Evolutionary conservation across 176 grass and related monocot species (phyloP).

Genomic region (Alloteropsis semialata): DNA sequence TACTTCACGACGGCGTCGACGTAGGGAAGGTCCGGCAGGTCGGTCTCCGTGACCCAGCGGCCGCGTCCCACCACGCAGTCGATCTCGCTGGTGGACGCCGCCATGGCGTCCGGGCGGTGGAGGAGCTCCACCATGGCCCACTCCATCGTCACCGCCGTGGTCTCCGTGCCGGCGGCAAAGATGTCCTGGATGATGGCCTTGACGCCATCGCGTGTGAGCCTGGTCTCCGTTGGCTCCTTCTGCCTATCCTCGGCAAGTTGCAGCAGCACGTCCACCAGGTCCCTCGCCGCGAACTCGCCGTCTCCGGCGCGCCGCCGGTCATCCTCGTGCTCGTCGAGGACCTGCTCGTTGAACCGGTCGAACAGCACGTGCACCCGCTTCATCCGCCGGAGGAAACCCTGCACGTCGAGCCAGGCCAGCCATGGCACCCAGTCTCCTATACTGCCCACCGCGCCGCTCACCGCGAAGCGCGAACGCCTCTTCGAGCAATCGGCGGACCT

Average conservation of each 20-base stretch:
- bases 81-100: conserved; percentile 40
- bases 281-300: not conserved
- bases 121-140: conserved; percentile 64
- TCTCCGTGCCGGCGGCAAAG: conserved; percentile 49
- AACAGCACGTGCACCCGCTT: conserved; percentile 29
- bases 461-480: conserved; percentile 48
- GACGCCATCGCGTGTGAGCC: conserved; percentile 44
- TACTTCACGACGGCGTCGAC: not conserved
- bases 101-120: not conserved
- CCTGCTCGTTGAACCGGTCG: conserved; percentile 45
- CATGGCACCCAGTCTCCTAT: conserved; percentile 49
- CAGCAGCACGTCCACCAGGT: conserved; percentile 55
- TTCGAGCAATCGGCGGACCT: conserved; percentile 39
- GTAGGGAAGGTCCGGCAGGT: not conserved
- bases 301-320: not conserved
- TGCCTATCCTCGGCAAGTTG: conserved; percentile 19
- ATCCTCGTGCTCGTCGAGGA: conserved; percentile 39
- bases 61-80: conserved; percentile 36
- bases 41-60: conserved; percentile 26
- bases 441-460: conserved; percentile 14
- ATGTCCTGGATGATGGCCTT: conserved; percentile 54
- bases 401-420: conserved; percentile 45
- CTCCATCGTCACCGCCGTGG: conserved; percentile 41
- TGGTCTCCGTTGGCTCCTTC: conserved; percentile 15
- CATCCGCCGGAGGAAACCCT: conserved; percentile 41